phyloP scores from a whole-genome alignment of 2,329 filamentous ascomycete genomes.

The Alternaria alternata region DNA sequence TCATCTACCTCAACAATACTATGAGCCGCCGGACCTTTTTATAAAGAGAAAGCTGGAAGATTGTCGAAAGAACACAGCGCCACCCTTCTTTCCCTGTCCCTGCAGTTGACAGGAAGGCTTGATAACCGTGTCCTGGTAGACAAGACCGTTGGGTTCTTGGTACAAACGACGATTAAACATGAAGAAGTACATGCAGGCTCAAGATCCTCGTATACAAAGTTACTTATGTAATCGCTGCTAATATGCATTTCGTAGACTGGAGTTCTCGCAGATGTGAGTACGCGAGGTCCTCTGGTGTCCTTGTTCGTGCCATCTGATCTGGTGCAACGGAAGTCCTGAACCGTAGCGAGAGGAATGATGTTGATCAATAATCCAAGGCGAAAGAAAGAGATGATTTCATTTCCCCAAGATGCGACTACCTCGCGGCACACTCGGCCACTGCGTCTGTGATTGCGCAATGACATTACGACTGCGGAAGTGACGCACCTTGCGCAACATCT shows the following conservation, averaged over 20 bases:
- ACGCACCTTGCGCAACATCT: not conserved
- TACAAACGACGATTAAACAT: not conserved
- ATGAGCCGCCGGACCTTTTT: too few species aligned
- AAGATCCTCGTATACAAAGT: not conserved
- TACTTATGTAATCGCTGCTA: not conserved
- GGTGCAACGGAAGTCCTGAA: too few species aligned
- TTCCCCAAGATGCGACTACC: not conserved
- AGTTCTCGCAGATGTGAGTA: not conserved
- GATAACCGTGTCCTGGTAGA: not conserved
- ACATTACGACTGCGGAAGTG: not conserved
- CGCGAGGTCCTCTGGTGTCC: too few species aligned
- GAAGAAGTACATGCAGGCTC: not conserved
- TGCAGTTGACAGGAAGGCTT: not conserved
- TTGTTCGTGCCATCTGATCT: too few species aligned
- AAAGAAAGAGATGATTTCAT: not conserved
- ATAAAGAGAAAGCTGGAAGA: too few species aligned
- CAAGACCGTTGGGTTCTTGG: not conserved
- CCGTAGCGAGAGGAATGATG: not conserved
- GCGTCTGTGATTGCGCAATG: not conserved
- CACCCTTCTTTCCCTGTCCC: too few species aligned
- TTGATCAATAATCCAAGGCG: not conserved
- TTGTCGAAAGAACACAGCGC: too few species aligned
- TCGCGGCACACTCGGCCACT: not conserved
- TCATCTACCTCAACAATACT: too few species aligned
- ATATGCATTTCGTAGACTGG: not conserved